Evolutionary conservation across 345 rosid species (phyloP), one percentile per base, ranked within the genome.

Genomic region (Luvunga scandens): DNA sequence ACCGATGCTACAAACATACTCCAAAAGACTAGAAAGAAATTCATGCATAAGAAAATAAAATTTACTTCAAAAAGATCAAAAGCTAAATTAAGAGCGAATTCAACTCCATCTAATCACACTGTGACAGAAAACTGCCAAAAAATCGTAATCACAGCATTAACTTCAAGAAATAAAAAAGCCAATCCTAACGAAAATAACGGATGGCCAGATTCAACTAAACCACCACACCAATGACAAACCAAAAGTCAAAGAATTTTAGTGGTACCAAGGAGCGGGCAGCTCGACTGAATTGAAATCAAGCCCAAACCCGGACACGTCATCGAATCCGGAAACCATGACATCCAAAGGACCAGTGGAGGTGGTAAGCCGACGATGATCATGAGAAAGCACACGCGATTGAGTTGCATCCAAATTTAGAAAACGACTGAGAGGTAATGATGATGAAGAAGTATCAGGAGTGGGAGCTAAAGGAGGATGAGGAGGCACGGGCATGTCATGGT

Each of bases 241-340:
- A 42, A 75, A 19, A 76, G 83, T 45, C 14, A 12, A 56, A 61
- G 79, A 79, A 55, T 21, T 69, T 61, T 1, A 30, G 57, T 9
- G 30, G 39, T 86, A 96, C 99, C 99, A 96, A 2, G 97, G 95
- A 78, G 95, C 91, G 25, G 98, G 98, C 77, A 93, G 94, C 81
- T 92, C 77, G 27, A 91, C 19, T 13, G 94, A 87, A 42, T 86
- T 82, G 39, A 92, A 84, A 33, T 72, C 81, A 68, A 90, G 75
- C 48, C 81, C 94, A 9, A 88, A 78, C 2, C 86, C 87, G 12
- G 88, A 78, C 10, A 85, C 87, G 21, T 77, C 69, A 69, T 72
- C 88, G 30, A 80, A 73, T 10, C 87, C 87, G 69, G 85, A 81
- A n/a, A 77, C 85, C 69, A 88, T 10, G 50, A 84, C 56, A 66